These are phyloP conservation scores for Lichtheimia corymbifera DNA, from an alignment of 371 early-diverging fungal genomes.

Conservation along the genomic window DNA sequence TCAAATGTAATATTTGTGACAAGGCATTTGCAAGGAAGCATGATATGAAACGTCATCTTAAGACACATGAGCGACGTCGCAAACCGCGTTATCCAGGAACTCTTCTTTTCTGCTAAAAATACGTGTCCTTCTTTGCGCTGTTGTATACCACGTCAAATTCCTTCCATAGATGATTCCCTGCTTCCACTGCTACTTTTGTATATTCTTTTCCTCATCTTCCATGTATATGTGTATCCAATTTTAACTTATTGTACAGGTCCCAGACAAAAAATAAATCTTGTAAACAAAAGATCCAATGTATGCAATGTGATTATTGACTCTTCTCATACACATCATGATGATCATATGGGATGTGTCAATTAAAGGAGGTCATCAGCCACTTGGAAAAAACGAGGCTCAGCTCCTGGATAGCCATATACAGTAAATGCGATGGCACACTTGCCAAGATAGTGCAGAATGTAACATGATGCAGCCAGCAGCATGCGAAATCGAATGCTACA, in stretches of 20 bases:
- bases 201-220: neutral
- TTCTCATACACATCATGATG: neutral
- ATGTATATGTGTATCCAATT: constrained; percentile 1
- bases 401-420: neutral
- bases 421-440: neutral
- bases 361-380: neutral
- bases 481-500: neutral
- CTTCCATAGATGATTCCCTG: constrained; percentile 1
- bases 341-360: neutral
- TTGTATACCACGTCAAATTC: neutral
- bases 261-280: neutral
- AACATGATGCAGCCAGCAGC: neutral
- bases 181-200: neutral
- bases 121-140: neutral
- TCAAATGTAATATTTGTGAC: constrained; percentile 45
- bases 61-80: constrained; percentile 19
- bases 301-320: no score
- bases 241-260: neutral
- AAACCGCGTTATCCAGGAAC: constrained; percentile 11
- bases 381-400: neutral
- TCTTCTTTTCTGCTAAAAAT: constrained; percentile 5
- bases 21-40: constrained; percentile 70
- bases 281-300: neutral
- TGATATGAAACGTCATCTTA: constrained; percentile 67
- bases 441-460: neutral